A percentile compares a stretch with the other conserved stretches of the same genome.
Evolutionary conservation across 2,329 filamentous ascomycete genomes (phyloP).

Genomic region (Emmonsiellopsis sp.): DNA sequence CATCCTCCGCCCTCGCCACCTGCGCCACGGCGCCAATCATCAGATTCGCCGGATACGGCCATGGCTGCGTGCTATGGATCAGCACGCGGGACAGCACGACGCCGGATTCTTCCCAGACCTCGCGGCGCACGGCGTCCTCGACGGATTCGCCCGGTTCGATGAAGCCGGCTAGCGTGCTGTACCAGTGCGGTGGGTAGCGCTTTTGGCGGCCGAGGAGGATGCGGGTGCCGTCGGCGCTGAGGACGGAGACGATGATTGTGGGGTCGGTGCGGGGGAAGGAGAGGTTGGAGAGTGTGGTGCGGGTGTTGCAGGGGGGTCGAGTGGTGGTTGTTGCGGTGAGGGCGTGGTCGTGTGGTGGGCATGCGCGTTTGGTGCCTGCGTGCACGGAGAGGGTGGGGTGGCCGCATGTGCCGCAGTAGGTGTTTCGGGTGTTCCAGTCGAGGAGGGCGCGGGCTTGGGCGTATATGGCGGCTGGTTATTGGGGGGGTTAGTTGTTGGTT

Average conservation of each 20-base stretch:
- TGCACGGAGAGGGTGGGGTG: conserved; percentile 57
- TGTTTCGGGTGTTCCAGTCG: conserved; percentile 91
- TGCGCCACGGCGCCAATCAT: conserved; percentile 88
- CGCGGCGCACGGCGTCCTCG: conserved; percentile 72
- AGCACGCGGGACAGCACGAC: conserved; percentile 68
- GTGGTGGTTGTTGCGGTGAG: conserved; percentile 16
- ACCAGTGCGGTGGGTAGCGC: conserved; percentile 77
- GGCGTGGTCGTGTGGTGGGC: conserved; percentile 35
- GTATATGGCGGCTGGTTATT: conserved; percentile 68
- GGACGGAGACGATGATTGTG: conserved; percentile 88
- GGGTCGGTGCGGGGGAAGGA: conserved; percentile 88
- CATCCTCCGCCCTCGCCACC: conserved; percentile 63
- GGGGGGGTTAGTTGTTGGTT: background rate
- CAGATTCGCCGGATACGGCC: conserved; percentile 75
- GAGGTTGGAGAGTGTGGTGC: conserved; percentile 80
- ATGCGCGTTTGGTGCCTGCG: conserved; percentile 37
- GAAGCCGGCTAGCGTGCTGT: conserved; percentile 80
- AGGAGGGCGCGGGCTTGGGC: conserved; percentile 79
- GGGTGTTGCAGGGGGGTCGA: conserved; percentile 66
- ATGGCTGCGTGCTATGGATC: conserved; percentile 76
- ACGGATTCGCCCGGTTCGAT: conserved; percentile 78
- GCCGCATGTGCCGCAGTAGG: conserved; percentile 85
- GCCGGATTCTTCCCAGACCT: conserved; percentile 80
- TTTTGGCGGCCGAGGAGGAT: conserved; percentile 78
- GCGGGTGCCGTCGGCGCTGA: conserved; percentile 68